phyloP scores from a whole-genome alignment of 805 yeast species.

The Kluyveromyces starmeri region DNA sequence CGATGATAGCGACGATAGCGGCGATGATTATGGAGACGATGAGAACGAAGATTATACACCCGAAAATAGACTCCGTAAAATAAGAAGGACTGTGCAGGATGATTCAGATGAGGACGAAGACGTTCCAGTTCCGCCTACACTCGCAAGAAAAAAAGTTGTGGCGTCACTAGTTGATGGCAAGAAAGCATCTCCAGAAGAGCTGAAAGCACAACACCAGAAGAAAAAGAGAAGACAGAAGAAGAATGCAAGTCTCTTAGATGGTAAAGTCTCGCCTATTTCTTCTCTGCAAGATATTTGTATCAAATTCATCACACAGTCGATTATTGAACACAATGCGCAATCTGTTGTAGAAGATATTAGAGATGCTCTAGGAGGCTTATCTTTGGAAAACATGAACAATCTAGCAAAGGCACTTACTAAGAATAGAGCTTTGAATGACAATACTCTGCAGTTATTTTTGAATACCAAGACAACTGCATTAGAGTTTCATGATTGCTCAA shows the following conservation, averaged over 20 bases:
- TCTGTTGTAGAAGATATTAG: constrained; percentile 19
- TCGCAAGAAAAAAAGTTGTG: constrained; percentile 12
- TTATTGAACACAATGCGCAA: constrained; percentile 17
- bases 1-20: constrained; percentile 22
- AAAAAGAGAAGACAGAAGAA: constrained; percentile 67
- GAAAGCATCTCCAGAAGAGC: constrained; percentile 37
- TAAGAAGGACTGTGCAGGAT: constrained; percentile 4
- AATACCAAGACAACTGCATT: constrained; percentile 46
- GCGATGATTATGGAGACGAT: neutral
- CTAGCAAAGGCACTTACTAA: constrained; percentile 70
- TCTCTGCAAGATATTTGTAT: constrained; percentile 80
- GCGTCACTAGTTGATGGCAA: constrained; percentile 15
- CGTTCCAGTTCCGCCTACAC: constrained; percentile 9
- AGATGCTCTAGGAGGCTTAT: constrained; percentile 82
- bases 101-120: constrained; percentile 19
- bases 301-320: constrained; percentile 44
- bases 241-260: constrained; percentile 78
- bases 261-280: constrained; percentile 52
- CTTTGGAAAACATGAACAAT: constrained; percentile 58
- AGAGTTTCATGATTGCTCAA: constrained; percentile 91
- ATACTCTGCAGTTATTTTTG: constrained; percentile 66
- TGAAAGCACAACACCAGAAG: constrained; percentile 45
- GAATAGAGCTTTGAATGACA: constrained; percentile 68
- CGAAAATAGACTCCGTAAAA: neutral
- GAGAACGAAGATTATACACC: neutral